These are phyloP conservation scores for Globisporangium barbulae DNA, from an alignment of 352 stramenopile species.

Conservation along the genomic window DNA sequence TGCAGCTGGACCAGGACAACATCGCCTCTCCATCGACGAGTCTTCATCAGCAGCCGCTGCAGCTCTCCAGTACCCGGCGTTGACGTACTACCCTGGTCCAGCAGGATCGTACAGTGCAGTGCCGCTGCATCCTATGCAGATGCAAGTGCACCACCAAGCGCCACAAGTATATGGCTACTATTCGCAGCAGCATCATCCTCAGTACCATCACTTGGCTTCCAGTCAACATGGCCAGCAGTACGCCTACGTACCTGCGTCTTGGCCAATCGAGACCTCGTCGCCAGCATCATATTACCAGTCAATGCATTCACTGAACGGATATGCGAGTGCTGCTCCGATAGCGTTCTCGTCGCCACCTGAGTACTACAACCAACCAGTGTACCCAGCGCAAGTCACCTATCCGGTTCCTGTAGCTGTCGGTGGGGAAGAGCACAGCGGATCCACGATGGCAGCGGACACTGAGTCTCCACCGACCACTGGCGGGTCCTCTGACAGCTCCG, in stretches of 20 bases:
- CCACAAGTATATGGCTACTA: constrained; percentile 24
- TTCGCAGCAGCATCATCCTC: constrained; percentile 24
- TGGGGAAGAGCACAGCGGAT: neutral
- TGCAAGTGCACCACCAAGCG: constrained; percentile 14
- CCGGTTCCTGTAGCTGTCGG: neutral
- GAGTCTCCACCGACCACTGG: constrained; percentile 6
- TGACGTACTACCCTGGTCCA: neutral
- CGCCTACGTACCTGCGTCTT: neutral
- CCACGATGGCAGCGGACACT: neutral
- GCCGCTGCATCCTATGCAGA: neutral
- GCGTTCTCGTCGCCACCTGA: neutral
- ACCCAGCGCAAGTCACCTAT: neutral
- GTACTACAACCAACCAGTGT: constrained; percentile 10
- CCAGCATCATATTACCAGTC: constrained; percentile 3
- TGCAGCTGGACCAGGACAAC: neutral
- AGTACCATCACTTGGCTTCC: constrained; percentile 13
- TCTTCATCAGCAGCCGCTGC: neutral
- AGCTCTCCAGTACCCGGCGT: neutral
- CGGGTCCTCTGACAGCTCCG: constrained; percentile 8
- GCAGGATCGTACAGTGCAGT: neutral
- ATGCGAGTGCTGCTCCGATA: neutral
- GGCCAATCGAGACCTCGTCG: neutral
- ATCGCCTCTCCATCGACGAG: neutral
- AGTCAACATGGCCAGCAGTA: constrained; percentile 5
- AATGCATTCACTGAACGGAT: constrained; percentile 1